Evolutionary conservation across 192 early-diverging fungal genomes (phyloP).

Genomic region (Coemansia sp.): DNA sequence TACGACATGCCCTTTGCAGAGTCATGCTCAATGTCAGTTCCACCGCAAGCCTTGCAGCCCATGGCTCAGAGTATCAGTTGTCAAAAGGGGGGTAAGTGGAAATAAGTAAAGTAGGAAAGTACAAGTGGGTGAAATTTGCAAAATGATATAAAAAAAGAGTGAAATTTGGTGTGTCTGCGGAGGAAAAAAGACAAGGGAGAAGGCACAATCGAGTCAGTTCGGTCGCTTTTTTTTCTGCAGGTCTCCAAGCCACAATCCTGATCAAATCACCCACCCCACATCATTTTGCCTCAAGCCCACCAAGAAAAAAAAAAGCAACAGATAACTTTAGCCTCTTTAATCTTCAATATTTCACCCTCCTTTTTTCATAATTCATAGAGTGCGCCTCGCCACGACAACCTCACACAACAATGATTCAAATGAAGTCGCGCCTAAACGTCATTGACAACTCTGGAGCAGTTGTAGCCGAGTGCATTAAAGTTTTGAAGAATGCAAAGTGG

Average conservation of each 20-base stretch:
- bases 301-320: background rate
- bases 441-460: constrained; percentile 98
- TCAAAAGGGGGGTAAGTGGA: too few species aligned
- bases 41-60: constrained; percentile 63
- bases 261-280: background rate
- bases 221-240: background rate
- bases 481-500: constrained; percentile 76
- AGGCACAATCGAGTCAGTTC: background rate
- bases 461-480: constrained; percentile 94
- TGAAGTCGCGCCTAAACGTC: constrained; percentile 83
- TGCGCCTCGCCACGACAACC: background rate
- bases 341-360: background rate
- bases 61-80: constrained; percentile 26
- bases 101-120: background rate
- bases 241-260: background rate
- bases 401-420: constrained; percentile 66
- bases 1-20: constrained; percentile 71
- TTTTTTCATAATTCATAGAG: background rate
- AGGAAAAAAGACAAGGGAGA: background rate
- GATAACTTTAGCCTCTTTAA: background rate
- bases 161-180: background rate
- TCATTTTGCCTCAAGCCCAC: too few species aligned
- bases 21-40: constrained; percentile 69
- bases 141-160: constrained; percentile 5
- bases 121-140: background rate